Conservation (phyloP, 78 protist species). For the Mantamonas sphyraenae region DNA sequence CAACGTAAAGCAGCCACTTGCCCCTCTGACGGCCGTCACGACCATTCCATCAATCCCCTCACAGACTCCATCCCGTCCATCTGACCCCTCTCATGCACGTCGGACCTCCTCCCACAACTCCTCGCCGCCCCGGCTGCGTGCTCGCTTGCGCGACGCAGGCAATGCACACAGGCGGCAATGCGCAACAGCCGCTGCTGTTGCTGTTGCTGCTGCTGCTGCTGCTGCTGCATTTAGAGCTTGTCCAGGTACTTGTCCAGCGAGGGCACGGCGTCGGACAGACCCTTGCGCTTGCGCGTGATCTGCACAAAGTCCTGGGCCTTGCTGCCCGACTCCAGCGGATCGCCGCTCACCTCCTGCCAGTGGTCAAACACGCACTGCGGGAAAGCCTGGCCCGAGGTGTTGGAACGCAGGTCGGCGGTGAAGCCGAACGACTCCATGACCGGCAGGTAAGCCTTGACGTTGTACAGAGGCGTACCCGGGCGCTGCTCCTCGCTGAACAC, state of each 20-base stretch:
- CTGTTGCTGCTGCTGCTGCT: no score
- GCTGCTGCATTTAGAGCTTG: constrained; percentile 37
- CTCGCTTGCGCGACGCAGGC: no score
- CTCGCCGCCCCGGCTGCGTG: no score
- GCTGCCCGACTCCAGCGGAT: constrained; percentile 55
- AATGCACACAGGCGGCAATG: no score
- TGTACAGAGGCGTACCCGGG: constrained; percentile 79
- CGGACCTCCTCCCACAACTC: no score
- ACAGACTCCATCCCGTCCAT: no score
- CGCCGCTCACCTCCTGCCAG: constrained; percentile 73
- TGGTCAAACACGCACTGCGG: constrained; percentile 98
- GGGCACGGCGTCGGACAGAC: constrained; percentile 73
- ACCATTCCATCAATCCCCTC: no score
- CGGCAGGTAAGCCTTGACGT: constrained; percentile 91
- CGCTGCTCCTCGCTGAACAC: constrained; percentile 83
- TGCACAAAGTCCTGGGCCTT: constrained; percentile 42
- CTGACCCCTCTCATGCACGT: no score
- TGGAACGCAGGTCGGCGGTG: constrained; percentile 92
- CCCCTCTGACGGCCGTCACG: no score
- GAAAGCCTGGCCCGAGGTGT: constrained; percentile 99
- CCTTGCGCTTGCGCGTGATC: constrained; percentile 90
- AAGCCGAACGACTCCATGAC: constrained; percentile 99
- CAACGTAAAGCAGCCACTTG: no score
- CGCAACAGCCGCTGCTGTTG: no score
- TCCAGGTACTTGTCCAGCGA: constrained; percentile 52